phyloP scores from a whole-genome alignment of 140 eudicot species.

The Stevia rebaudiana region DNA sequence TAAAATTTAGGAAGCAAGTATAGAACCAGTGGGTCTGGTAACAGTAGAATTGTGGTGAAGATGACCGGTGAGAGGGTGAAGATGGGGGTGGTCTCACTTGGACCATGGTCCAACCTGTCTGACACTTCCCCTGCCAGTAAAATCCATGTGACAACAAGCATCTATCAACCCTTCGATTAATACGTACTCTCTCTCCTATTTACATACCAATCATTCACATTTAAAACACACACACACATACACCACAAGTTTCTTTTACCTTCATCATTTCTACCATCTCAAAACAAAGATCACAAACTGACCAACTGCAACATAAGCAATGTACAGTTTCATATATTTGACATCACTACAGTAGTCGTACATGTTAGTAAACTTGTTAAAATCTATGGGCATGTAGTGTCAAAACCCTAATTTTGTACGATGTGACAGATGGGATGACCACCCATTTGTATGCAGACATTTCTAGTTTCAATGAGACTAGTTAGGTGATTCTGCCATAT shows the following conservation, averaged over 20 bases:
- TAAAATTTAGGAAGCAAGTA: conserved; percentile 19
- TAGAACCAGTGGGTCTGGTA: conserved; percentile 5
- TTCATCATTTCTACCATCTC: conserved; percentile 32
- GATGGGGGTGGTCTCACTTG: conserved; percentile 43
- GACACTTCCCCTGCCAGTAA: conserved; percentile 30
- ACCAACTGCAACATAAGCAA: conserved; percentile 13
- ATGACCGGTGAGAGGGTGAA: conserved; percentile 35
- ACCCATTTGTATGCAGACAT: conserved; percentile 27
- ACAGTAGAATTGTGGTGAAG: conserved; percentile 43
- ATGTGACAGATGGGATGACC: conserved; percentile 15
- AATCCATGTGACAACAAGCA: conserved; percentile 62
- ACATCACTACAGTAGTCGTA: conserved; percentile 25
- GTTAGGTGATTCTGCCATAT: conserved; percentile 1
- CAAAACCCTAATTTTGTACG: conserved; percentile 15
- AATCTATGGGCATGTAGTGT: conserved; percentile 30
- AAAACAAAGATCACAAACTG: conserved; percentile 24
- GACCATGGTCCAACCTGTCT: conserved; percentile 79
- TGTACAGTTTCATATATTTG: conserved; percentile 26
- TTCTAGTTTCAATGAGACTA: conserved; percentile 11
- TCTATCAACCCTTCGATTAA: conserved; percentile 6
- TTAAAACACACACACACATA: conserved; percentile 14
- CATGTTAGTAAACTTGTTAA: conserved; percentile 7
- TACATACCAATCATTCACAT: conserved; percentile 41
- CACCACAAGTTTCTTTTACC: conserved; percentile 9
- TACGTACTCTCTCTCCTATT: background rate